Evolutionary conservation across 2,329 filamentous ascomycete species (phyloP).

Genomic region (Colletotrichum trifolii): DNA sequence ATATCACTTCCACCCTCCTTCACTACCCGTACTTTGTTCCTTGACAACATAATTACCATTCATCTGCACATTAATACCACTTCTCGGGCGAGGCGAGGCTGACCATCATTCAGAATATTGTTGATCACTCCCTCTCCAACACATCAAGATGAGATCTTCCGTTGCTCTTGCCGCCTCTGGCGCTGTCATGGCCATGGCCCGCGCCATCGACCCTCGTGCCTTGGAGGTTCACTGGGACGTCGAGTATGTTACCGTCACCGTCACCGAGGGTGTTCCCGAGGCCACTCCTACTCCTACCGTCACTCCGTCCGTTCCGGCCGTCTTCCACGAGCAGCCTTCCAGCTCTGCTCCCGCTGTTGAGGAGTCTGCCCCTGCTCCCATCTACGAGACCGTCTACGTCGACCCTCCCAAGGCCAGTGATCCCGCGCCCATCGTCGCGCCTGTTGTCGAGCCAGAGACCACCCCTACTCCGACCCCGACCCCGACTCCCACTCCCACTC

Average conservation of each 20-base stretch:
- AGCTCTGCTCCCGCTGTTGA: constrained; percentile 24
- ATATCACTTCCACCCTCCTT: constrained; percentile 4
- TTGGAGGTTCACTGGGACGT: constrained; percentile 54
- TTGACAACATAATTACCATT: constrained; percentile 6
- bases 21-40: background rate
- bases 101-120: constrained; percentile 35
- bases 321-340: constrained; percentile 32
- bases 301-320: constrained; percentile 37
- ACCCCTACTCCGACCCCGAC: constrained; percentile 32
- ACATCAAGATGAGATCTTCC: constrained; percentile 62
- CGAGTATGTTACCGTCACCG: constrained; percentile 57
- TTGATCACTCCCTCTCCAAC: constrained; percentile 10
- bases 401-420: constrained; percentile 39
- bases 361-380: constrained; percentile 27
- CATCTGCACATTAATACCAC: background rate
- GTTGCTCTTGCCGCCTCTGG: constrained; percentile 56
- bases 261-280: constrained; percentile 48
- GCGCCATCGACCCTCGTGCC: constrained; percentile 55
- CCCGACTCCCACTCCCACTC: constrained; percentile 31
- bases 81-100: constrained; percentile 38
- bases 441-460: constrained; percentile 28
- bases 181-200: constrained; percentile 58
- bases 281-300: constrained; percentile 40
- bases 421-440: constrained; percentile 38
- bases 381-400: constrained; percentile 29